Conservation (phyloP, 352 stramenopile genomes). For the Discostella stelligera region DNA sequence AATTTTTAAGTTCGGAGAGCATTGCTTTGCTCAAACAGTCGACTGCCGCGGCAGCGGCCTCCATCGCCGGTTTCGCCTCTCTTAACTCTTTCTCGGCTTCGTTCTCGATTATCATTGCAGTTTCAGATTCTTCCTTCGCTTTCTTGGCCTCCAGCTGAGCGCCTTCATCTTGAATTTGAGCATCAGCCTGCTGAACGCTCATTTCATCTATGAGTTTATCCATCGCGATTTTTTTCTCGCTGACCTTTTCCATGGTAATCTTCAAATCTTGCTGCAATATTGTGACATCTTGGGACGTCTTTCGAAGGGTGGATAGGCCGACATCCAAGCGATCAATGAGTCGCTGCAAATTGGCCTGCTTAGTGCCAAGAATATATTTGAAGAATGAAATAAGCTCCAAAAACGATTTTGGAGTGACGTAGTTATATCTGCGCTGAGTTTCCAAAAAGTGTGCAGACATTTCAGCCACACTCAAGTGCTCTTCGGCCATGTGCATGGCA, state of each 20-base stretch:
- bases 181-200: constrained; percentile 88
- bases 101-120: constrained; percentile 90
- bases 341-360: constrained; percentile 91
- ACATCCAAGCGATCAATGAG: constrained; percentile 96
- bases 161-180: constrained; percentile 93
- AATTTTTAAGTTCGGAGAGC: constrained; percentile 95
- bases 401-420: constrained; percentile 98
- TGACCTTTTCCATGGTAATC: constrained; percentile 93
- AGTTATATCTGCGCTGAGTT: constrained; percentile 95
- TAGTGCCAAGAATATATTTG: constrained; percentile 93
- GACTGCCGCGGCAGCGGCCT: constrained; percentile 91
- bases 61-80: constrained; percentile 95
- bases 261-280: constrained; percentile 94
- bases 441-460: constrained; percentile 94
- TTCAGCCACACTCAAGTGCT: constrained; percentile 95
- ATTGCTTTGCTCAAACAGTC: constrained; percentile 95
- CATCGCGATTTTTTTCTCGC: constrained; percentile 93
- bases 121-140: constrained; percentile 89
- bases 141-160: constrained; percentile 93
- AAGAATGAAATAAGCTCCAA: constrained; percentile 98
- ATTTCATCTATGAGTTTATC: constrained; percentile 92
- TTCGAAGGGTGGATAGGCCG: constrained; percentile 92
- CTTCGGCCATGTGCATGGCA: constrained; percentile 95
- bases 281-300: constrained; percentile 94
- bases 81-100: constrained; percentile 92